These are phyloP conservation scores for Schizopora paradoxa DNA, from an alignment of 1,284 basidiomycete genomes.

Conservation along the genomic window DNA sequence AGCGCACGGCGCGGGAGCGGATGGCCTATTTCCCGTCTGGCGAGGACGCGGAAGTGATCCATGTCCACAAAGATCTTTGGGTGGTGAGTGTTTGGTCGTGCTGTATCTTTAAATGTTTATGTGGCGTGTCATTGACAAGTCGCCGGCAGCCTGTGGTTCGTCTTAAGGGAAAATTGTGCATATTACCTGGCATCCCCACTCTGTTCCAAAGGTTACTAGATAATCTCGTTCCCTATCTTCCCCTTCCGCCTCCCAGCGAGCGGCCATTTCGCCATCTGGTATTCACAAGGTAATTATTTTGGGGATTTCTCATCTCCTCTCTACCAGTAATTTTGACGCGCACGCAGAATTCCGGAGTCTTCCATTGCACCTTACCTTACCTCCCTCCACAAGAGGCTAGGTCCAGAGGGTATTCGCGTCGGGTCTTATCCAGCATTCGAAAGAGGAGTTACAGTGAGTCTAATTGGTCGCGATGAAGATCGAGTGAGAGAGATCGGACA, in stretches of 20 bases:
- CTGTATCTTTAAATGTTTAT: background rate
- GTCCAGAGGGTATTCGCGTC: constrained; percentile 73
- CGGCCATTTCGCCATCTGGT: constrained; percentile 74
- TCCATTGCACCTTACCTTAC: constrained; percentile 87
- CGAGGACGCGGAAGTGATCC: constrained; percentile 70
- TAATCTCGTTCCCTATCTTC: constrained; percentile 65
- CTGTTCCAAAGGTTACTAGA: constrained; percentile 81
- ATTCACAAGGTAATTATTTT: constrained; percentile 68
- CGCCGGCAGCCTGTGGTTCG: constrained; percentile 74
- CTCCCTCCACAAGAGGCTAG: constrained; percentile 68
- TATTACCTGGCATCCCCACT: constrained; percentile 87
- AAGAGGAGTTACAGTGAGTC: constrained; percentile 50
- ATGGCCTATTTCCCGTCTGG: constrained; percentile 80
- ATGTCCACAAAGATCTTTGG: constrained; percentile 74
- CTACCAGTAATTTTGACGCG: constrained; percentile 12
- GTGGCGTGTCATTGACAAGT: background rate
- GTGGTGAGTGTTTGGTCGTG: constrained; percentile 49
- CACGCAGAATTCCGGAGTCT: constrained; percentile 71
- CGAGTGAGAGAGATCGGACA: constrained; percentile 50
- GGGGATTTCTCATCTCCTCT: constrained; percentile 3
- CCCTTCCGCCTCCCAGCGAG: constrained; percentile 64
- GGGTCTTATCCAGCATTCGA: constrained; percentile 74
- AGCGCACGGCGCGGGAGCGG: constrained; percentile 64
- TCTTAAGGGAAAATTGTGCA: constrained; percentile 76
- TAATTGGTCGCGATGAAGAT: constrained; percentile 70